Conservation (phyloP, 1,284 basidiomycete genomes). For the Cutaneotrichosporon cavernicola region DNA sequence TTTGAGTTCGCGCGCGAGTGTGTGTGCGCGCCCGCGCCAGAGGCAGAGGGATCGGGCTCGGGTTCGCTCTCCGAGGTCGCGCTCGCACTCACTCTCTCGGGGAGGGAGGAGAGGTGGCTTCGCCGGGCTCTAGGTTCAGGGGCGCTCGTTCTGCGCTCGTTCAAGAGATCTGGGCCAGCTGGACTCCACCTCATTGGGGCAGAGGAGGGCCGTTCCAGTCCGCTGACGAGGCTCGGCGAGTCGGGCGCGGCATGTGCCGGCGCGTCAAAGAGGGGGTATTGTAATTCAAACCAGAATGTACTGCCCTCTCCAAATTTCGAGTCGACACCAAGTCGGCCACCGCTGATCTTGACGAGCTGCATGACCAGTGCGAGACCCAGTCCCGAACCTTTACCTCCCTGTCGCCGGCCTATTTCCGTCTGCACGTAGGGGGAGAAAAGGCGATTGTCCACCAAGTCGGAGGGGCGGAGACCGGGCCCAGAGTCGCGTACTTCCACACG, state of each 20-base stretch:
- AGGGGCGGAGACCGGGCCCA: conserved; percentile 68
- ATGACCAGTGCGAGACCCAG: conserved; percentile 84
- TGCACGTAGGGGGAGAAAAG: conserved; percentile 53
- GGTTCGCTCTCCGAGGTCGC: not conserved
- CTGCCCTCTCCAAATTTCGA: conserved; percentile 47
- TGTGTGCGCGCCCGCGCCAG: not conserved
- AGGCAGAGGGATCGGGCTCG: not conserved
- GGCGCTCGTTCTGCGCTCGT: not conserved
- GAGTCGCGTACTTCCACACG: conserved; percentile 79
- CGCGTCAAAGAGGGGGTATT: conserved; percentile 1
- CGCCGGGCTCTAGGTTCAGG: not conserved
- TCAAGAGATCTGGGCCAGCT: not conserved
- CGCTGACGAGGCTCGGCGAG: not conserved
- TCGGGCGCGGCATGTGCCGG: not conserved
- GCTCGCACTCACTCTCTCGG: not conserved
- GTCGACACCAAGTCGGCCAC: conserved; percentile 68
- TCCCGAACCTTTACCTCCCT: conserved; percentile 83
- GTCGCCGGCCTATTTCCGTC: conserved; percentile 65
- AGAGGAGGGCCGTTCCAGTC: not conserved
- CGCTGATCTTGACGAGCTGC: conserved; percentile 79
- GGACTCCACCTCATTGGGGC: not conserved
- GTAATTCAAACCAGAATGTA: conserved; percentile 44
- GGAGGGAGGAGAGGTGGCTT: not conserved
- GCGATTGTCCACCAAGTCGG: conserved; percentile 65
- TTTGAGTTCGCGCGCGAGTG: not conserved